Evolutionary conservation across 805 yeast genomes (phyloP), one percentile per base, ranked within the genome.

Genomic region (Barnettozyma pratensis): DNA sequence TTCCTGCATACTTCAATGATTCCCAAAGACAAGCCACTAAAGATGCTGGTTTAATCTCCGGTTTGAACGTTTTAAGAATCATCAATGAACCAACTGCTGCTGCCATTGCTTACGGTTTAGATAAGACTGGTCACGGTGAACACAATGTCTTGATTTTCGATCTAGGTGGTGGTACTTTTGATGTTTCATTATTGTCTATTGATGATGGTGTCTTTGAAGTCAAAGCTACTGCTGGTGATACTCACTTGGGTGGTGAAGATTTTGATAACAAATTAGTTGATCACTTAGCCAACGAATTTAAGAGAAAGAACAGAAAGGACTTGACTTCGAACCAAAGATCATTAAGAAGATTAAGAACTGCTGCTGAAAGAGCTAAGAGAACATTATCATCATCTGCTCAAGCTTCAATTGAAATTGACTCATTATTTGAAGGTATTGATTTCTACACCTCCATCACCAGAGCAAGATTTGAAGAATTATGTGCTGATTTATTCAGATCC

Each of bases 331-430:
- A 91, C 84, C 96, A 90, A 79, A 88, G 98, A 81, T 95, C 98
- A 56, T 79, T 92, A 70, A 88, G 98, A 81, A 89, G 97, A 84
- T 81, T 91, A 73, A 87, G 97, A 83, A 91, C 97, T 61, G 97
- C 97, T 63, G 90, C 96, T 78, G 98, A 91, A 81, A 86, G 98
- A 76, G 98, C 98, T 58, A 91, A 91, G 95, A 89, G 98, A 82
- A 89, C 97, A 55, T 81, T 91, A 66, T 92, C 98, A 51, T 91
- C 97, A 53, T 87, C 96, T 54, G 94, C 98, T 61, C 97, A 91
- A 78, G 90, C 97, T 61, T 85, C 96, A 45, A 84, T 91, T 63
- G 98, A 91, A 79, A 89, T 91, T 67, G 98, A 91, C 76, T 92
- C 98, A 53, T 77, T 91, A 65, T 90, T 70, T 76, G 98, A 91